phyloP scores from a whole-genome alignment of 257 asterid genomes.

The Perilla frutescens region DNA sequence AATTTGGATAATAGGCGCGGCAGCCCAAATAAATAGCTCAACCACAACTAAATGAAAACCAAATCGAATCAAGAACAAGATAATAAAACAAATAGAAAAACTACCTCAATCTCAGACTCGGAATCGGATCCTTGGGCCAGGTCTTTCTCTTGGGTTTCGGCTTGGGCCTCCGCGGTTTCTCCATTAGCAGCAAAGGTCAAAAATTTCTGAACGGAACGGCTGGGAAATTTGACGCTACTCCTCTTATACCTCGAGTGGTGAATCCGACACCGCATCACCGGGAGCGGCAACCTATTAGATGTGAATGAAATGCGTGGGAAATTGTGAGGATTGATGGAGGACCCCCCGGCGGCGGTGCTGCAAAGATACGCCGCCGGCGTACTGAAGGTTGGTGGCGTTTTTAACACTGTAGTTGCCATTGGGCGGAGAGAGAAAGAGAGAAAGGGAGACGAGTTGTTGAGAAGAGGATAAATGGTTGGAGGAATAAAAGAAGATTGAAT shows the following conservation, averaged over 20 bases:
- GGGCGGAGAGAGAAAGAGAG: constrained; percentile 21
- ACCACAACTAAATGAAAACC: background rate
- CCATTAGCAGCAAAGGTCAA: constrained; percentile 48
- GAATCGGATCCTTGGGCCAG: constrained; percentile 41
- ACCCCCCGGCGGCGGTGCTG: constrained; percentile 42
- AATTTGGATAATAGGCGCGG: background rate
- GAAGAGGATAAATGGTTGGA: constrained; percentile 35
- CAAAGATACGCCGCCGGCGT: constrained; percentile 44
- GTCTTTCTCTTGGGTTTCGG: constrained; percentile 51
- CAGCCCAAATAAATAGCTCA: constrained; percentile 20
- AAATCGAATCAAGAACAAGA: background rate
- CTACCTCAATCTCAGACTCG: constrained; percentile 54
- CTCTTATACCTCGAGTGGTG: constrained; percentile 27
- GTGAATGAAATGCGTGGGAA: constrained; percentile 38
- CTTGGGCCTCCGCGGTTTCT: constrained; percentile 54
- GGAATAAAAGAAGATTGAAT: constrained; percentile 37
- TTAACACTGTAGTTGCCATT: constrained; percentile 54
- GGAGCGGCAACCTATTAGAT: constrained; percentile 35
- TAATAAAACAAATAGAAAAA: background rate
- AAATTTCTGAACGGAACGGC: constrained; percentile 40
- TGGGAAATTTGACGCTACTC: constrained; percentile 37
- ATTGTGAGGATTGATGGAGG: constrained; percentile 32
- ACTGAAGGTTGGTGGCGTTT: constrained; percentile 48
- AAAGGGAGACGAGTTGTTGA: background rate
- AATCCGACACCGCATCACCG: constrained; percentile 39